A percentile compares a stretch with the other conserved stretches of the same genome.
These are phyloP conservation scores for Periconia sp. DNA, from an alignment of 2,329 filamentous ascomycete genomes.

Conservation along the genomic window DNA sequence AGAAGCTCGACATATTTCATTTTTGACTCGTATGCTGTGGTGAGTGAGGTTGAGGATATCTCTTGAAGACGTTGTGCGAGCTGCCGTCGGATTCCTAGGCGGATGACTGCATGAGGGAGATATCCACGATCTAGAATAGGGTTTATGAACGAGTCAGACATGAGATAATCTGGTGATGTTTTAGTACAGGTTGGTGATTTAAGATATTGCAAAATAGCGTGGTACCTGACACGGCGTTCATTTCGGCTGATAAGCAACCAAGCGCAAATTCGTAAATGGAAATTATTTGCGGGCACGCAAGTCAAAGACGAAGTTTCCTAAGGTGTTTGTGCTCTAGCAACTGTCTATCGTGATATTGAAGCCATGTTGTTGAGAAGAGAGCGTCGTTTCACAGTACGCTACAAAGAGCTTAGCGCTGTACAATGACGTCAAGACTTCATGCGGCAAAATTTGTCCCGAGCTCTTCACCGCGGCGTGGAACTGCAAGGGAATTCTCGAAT, in stretches of 20 bases:
- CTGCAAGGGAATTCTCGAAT: too few relatives aligned
- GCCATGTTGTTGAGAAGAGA: constrained; percentile 25
- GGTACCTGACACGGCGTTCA: constrained; percentile 42
- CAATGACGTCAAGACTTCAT: constrained; percentile 30
- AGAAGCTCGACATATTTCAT: constrained; percentile 68
- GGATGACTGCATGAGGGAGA: constrained; percentile 67
- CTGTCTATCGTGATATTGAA: constrained; percentile 21
- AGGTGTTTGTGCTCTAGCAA: background rate
- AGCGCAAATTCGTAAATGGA: background rate
- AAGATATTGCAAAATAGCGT: background rate
- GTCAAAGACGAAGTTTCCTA: background rate
- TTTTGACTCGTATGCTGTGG: constrained; percentile 63
- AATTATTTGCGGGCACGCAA: background rate
- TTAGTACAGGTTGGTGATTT: background rate
- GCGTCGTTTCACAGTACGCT: constrained; percentile 23
- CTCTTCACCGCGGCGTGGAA: too few relatives aligned
- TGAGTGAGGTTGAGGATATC: constrained; percentile 61
- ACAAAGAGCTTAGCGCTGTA: constrained; percentile 22
- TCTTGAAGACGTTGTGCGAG: constrained; percentile 64
- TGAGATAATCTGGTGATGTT: constrained; percentile 28
- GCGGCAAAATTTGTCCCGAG: background rate
- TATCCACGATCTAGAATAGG: constrained; percentile 68
- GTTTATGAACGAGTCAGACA: constrained; percentile 33
- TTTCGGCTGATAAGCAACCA: constrained; percentile 20
- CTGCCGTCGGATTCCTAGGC: constrained; percentile 70